Evolutionary conservation across 345 rosid genomes (phyloP).

Genomic region (Gossypium raimondii): DNA sequence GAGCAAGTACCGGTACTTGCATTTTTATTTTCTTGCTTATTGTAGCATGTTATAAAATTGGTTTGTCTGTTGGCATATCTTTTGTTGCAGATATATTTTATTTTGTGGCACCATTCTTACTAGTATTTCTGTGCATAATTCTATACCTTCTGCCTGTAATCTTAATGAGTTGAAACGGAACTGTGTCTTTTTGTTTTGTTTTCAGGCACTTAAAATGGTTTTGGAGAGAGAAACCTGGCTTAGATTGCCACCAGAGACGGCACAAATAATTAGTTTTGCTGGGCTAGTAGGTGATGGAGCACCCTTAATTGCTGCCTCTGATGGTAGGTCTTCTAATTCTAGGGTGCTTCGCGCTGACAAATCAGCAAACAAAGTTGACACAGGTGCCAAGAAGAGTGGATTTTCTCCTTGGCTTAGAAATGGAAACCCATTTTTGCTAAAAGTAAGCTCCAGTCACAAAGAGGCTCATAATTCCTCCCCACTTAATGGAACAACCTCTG

Average conservation of each 20-base stretch:
- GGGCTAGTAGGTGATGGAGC: constrained; percentile 99
- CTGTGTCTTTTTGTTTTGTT: constrained; percentile 9
- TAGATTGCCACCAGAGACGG: constrained; percentile 67
- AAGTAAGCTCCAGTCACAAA: constrained; percentile 36
- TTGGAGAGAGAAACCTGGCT: constrained; percentile 94
- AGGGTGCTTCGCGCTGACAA: constrained; percentile 45
- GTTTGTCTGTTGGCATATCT: constrained; percentile 3
- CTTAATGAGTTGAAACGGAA: neutral
- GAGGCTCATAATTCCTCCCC: constrained; percentile 42
- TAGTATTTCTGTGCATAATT: neutral
- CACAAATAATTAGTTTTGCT: constrained; percentile 69
- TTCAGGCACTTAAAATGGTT: constrained; percentile 96
- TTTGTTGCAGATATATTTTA: neutral
- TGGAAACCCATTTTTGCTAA: constrained; percentile 82
- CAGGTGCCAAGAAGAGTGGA: constrained; percentile 50
- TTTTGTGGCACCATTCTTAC: constrained; percentile 6
- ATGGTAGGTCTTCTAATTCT: constrained; percentile 37
- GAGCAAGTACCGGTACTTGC: neutral
- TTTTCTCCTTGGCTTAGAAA: constrained; percentile 73
- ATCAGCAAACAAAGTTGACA: constrained; percentile 35
- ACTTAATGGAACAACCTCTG: constrained; percentile 39
- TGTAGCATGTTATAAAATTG: neutral
- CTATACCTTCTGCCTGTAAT: neutral
- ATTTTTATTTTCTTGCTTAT: neutral
- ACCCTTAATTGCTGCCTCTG: constrained; percentile 58